Evolutionary conservation across 1,284 basidiomycete species (phyloP), one percentile per base, ranked within the genome.

Genomic region (Trichosporon asahii): DNA sequence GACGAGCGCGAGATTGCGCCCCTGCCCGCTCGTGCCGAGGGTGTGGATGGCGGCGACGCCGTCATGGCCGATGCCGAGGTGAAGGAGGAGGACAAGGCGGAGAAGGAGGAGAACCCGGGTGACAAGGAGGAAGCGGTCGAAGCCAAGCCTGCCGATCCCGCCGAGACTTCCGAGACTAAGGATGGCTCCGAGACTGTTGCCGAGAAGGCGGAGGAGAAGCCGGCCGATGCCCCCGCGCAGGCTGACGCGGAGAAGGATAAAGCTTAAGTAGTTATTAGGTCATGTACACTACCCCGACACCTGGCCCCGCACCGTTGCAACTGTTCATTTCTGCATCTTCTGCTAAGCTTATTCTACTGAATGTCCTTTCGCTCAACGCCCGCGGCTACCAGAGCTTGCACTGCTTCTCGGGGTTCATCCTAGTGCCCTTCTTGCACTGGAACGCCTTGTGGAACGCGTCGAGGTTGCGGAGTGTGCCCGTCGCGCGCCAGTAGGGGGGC

Each of bases 401-500:
- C 35, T 64, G 60, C 29, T 61, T 27, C 14, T 49, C 63, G 29
- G 25, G 44, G 76, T 79, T 78, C 65, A 82, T 81, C 64, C 74
- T 73, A 12, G 78, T 77, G 8, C 83, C 83, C 11, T 66, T 70
- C 67, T 82, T 81, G 73, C 84, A 85, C 21, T 75, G 71, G 69
- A 81, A 85, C 33, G 80, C 81, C 71, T 82, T 71, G 64, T 83
- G 82, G 79, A 85, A 85, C 37, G 76, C 77, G 12, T 75, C 73
- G 66, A 81, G 73, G 69, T 84, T 83, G 63, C 84, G 89, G 25
- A 95, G 85, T 0, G 93, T 94, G 3, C 94, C 94, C 60, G 92
- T 89, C 2, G 91, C 90, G 64, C 93, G 88, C 85, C 88, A 94
- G 55, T 88, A 86, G 72, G 79, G 88, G 0, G 94, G 94, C 21